Percentiles rank a stretch among this genome's conserved stretches.
Conservation (phyloP, 108 stramenopile species). For the Seminavis robusta region DNA sequence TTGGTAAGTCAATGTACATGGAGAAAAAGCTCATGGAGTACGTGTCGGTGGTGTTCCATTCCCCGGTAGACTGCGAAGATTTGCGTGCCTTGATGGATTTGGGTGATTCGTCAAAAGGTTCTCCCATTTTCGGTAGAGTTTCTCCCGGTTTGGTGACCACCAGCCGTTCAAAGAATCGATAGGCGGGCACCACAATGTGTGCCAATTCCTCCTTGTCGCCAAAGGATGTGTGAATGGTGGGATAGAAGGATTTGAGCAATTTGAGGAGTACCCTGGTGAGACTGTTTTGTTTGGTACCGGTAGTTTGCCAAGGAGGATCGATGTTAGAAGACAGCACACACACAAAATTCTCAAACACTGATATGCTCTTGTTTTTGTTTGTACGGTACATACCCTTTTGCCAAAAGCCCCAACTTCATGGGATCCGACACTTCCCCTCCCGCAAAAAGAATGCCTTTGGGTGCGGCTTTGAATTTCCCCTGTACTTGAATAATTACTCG, state of each 20-base stretch:
- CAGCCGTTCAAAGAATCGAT: conserved; percentile 52
- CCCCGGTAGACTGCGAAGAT: conserved; percentile 20
- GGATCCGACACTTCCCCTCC: conserved; percentile 66
- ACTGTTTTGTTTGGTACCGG: too few relatives aligned
- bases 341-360: too few relatives aligned
- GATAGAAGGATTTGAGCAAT: conserved; percentile 20
- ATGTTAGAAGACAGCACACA: too few relatives aligned
- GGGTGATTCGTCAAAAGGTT: conserved; percentile 41
- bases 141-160: conserved; percentile 58
- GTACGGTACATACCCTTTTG: conserved; percentile 37
- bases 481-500: conserved; percentile 69
- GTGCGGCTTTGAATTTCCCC: conserved; percentile 71
- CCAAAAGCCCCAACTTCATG: conserved; percentile 76
- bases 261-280: conserved; percentile 28
- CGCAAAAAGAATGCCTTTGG: conserved; percentile 59
- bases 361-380: too few relatives aligned
- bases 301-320: too few relatives aligned
- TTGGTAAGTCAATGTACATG: conserved; percentile 76
- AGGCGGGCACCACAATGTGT: conserved; percentile 61
- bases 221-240: conserved; percentile 68
- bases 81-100: conserved; percentile 35
- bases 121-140: conserved; percentile 36
- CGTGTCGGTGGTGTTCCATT: conserved; percentile 60
- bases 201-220: conserved; percentile 64
- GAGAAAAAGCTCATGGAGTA: conserved; percentile 71